Percentiles rank a stretch among this genome's conserved stretches.
Conservation (phyloP, 169 alveolate genomes). For the Eimeria sp. region DNA sequence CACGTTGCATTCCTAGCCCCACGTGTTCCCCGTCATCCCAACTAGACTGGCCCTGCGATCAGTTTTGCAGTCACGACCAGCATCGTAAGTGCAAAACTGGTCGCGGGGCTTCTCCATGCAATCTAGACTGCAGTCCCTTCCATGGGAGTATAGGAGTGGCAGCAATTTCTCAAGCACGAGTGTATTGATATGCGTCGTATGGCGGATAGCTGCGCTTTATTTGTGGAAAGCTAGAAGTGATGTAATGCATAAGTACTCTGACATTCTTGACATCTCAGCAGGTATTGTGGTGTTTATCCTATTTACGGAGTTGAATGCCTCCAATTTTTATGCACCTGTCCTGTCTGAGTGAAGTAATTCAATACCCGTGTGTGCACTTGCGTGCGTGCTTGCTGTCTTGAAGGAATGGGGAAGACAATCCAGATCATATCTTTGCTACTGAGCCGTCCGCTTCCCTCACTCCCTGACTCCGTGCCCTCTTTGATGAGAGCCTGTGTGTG, state of each 20-base stretch:
- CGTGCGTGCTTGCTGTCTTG: neutral
- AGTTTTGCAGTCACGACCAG: neutral
- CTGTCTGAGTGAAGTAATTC: neutral
- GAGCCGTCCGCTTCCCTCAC: conserved; percentile 81
- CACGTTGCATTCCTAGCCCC: neutral
- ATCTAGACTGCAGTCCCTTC: neutral
- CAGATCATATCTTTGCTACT: conserved; percentile 88
- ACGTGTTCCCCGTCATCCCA: neutral
- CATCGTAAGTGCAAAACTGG: neutral
- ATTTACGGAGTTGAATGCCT: neutral
- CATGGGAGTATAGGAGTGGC: neutral
- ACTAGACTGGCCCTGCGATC: neutral
- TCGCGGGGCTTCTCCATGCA: neutral
- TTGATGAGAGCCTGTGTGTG: conserved; percentile 83
- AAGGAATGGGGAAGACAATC: conserved; percentile 91
- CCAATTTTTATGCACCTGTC: neutral
- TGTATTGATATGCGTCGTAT: neutral
- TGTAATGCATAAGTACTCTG: neutral
- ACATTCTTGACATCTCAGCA: neutral
- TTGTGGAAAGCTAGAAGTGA: neutral
- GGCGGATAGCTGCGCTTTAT: neutral
- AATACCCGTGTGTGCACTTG: neutral
- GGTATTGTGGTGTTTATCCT: too few relatives aligned
- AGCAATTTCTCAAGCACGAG: neutral
- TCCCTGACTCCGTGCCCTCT: conserved; percentile 69